Percentiles rank a stretch among this genome's conserved stretches.
These are phyloP conservation scores for Magnaporthales sp. DNA, from an alignment of 2,329 filamentous ascomycete species.

Conservation along the genomic window DNA sequence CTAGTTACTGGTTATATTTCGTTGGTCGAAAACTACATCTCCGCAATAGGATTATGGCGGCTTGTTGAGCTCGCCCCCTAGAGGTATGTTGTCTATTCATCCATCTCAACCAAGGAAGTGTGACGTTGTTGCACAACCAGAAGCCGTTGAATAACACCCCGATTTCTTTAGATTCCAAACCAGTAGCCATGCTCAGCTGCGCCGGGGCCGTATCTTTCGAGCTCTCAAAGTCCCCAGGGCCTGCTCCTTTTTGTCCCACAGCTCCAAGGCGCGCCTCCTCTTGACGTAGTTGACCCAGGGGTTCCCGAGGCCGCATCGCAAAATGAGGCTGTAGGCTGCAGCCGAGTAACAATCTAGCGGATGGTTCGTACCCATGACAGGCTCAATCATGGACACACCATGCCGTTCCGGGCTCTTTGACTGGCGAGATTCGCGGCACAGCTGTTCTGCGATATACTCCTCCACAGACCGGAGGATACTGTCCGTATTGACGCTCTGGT, in stretches of 20 bases:
- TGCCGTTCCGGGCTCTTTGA: background rate
- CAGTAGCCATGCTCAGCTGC: background rate
- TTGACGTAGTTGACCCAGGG: background rate
- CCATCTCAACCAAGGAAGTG: background rate
- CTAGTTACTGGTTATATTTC: too few relatives aligned
- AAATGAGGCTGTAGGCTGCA: background rate
- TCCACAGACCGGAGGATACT: background rate
- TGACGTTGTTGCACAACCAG: background rate
- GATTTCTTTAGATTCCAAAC: background rate
- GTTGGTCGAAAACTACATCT: too few relatives aligned
- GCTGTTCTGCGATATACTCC: background rate
- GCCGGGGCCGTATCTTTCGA: background rate
- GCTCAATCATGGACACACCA: background rate
- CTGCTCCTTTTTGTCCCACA: slow-evolving; percentile 1
- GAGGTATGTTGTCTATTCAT: too few relatives aligned
- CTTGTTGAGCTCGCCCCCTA: too few relatives aligned
- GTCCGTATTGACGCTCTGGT: background rate
- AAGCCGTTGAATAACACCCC: background rate
- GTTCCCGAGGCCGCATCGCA: background rate
- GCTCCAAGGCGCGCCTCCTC: background rate
- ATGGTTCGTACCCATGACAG: background rate
- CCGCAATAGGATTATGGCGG: too few relatives aligned
- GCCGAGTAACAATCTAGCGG: background rate
- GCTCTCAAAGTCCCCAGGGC: background rate
- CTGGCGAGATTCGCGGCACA: background rate